Conservation (phyloP, 306 rosid genomes). For the Begonia loranthoides region DNA sequence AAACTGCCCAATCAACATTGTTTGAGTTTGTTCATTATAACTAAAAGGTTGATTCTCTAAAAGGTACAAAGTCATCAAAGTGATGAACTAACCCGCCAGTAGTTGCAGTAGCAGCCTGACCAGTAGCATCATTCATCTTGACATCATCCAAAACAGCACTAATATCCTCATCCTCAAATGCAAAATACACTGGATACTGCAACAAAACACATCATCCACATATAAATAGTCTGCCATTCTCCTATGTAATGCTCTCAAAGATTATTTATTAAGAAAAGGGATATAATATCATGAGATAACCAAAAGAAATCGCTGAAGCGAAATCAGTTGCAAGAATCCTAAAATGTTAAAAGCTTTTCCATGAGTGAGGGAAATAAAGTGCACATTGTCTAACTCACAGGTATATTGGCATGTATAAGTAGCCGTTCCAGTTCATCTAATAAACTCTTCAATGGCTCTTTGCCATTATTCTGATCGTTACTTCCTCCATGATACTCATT, state of each 20-base stretch:
- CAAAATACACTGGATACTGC: constrained; percentile 97
- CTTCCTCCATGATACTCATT: constrained; percentile 21
- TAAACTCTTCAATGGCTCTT: constrained; percentile 27
- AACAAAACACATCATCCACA: constrained; percentile 10
- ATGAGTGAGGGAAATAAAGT: constrained; percentile 3
- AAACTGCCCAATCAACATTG: no score
- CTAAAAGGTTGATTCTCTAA: no score
- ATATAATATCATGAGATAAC: no score
- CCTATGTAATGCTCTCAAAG: no score
- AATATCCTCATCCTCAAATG: constrained; percentile 68
- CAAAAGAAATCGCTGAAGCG: no score
- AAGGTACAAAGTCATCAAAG: no score
- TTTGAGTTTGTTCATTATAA: no score
- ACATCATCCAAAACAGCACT: constrained; percentile 69
- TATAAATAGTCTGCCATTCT: no score
- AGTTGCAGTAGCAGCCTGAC: constrained; percentile 97
- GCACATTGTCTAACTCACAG: constrained; percentile 50
- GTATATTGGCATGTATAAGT: constrained; percentile 65
- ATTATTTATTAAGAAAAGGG: no score
- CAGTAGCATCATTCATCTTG: constrained; percentile 80
- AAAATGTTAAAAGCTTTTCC: not conserved
- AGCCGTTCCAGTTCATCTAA: constrained; percentile 68
- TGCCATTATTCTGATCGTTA: constrained; percentile 24
- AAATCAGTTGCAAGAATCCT: no score
- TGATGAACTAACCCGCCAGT: constrained; percentile 79